phyloP scores from a whole-genome alignment of 192 early-diverging fungal species.

The Linnemannia hyalina region DNA sequence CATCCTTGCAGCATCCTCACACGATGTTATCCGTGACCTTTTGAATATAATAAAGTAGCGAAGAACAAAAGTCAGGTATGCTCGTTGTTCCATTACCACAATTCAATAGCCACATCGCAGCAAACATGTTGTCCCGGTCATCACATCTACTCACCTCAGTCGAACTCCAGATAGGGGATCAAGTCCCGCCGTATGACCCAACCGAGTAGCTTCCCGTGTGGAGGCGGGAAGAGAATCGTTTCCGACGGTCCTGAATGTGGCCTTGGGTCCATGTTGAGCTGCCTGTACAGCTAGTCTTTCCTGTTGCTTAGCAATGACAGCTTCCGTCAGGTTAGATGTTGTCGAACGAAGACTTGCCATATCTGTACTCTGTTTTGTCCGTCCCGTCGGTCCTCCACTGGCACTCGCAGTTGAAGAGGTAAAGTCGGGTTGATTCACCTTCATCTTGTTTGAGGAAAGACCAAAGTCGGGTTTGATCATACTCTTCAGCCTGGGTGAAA shows the following conservation, averaged over 20 bases:
- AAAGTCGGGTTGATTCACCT: neutral
- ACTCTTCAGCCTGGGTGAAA: neutral
- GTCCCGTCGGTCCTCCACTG: neutral
- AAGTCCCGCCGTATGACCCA: conserved; percentile 6
- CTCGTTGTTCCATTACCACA: neutral
- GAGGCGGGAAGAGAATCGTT: neutral
- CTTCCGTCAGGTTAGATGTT: conserved; percentile 1
- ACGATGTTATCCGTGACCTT: conserved; percentile 21
- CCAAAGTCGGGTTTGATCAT: neutral
- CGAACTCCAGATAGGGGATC: conserved; percentile 33
- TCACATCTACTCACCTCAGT: conserved; percentile 20
- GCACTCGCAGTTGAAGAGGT: neutral
- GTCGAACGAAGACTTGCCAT: neutral
- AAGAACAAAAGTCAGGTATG: neutral
- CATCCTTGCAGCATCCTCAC: conserved; percentile 19
- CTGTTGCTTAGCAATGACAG: conserved; percentile 18
- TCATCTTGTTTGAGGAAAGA: neutral
- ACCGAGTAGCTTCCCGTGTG: neutral
- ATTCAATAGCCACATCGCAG: neutral
- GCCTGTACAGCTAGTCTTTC: neutral
- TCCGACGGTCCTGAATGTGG: conserved; percentile 22
- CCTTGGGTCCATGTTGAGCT: neutral
- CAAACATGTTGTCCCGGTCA: neutral
- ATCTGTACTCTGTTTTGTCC: neutral
- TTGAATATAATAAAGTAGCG: neutral